Evolutionary conservation across 495 filamentous ascomycete genomes (phyloP).

Genomic region (Massariosphaeria phaeospora): DNA sequence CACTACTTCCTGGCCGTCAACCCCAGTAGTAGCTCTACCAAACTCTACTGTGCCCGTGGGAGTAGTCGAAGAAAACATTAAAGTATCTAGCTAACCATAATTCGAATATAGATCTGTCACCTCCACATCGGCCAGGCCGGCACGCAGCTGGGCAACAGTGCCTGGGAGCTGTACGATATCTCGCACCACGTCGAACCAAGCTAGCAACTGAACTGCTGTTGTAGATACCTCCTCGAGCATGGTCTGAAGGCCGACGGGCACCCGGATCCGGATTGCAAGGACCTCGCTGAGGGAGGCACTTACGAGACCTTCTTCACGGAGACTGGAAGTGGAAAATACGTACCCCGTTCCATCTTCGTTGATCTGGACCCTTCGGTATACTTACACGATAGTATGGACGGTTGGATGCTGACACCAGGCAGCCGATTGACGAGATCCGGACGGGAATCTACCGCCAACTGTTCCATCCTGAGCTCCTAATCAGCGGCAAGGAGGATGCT

Average conservation of each 20-base stretch:
- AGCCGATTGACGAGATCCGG: constrained; percentile 87
- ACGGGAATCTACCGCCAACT: constrained; percentile 77
- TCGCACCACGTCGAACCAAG: constrained; percentile 5
- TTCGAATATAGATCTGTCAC: constrained; percentile 63
- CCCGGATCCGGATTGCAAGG: constrained; percentile 58
- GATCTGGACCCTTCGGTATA: constrained; percentile 78
- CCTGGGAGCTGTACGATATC: constrained; percentile 80
- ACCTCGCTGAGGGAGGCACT: constrained; percentile 60
- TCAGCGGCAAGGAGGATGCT: constrained; percentile 90
- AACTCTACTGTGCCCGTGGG: too few species aligned
- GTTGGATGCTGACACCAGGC: constrained; percentile 3
- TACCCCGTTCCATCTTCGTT: constrained; percentile 84
- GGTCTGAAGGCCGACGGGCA: constrained; percentile 74
- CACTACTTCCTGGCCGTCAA: too few species aligned
- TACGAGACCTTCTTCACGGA: constrained; percentile 92
- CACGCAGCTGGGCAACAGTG: constrained; percentile 86
- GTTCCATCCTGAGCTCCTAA: constrained; percentile 83
- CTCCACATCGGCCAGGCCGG: constrained; percentile 92
- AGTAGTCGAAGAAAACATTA: too few species aligned
- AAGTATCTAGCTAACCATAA: constrained; percentile 27
- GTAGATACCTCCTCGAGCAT: constrained; percentile 85
- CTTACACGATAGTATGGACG: neutral
- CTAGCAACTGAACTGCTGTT: constrained; percentile 9
- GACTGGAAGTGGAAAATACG: constrained; percentile 80
- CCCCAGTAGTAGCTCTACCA: too few species aligned